Evolutionary conservation across 139 green algal genomes (phyloP).

Genomic region (Marvania coccoides): DNA sequence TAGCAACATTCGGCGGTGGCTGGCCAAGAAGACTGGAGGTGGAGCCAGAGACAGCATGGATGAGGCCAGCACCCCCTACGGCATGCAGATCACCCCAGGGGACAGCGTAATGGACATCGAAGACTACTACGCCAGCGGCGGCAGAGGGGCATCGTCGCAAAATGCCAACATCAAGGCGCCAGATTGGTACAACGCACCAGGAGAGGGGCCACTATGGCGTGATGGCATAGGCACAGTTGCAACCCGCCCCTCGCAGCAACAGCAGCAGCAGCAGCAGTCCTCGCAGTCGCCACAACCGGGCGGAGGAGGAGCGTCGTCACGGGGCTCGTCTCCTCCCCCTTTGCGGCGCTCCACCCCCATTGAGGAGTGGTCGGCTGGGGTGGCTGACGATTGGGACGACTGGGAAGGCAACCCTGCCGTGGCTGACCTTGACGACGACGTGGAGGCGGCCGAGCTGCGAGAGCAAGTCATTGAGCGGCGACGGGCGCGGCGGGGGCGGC

Average conservation of each 20-base stretch:
- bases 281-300: not conserved
- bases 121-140: not conserved
- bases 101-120: not conserved
- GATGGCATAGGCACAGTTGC: too few species aligned
- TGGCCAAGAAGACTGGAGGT: too few species aligned
- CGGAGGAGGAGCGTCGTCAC: not conserved
- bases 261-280: not conserved
- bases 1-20: not conserved
- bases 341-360: not conserved
- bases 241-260: too few species aligned
- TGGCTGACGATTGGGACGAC: slow-evolving; percentile 33
- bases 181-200: too few species aligned
- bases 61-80: not conserved
- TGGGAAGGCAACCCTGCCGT: slow-evolving; percentile 25
- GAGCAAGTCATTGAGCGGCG: slow-evolving; percentile 27
- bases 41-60: slow-evolving; percentile 11
- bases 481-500: slow-evolving; percentile 15
- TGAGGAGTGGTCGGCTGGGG: not conserved
- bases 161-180: too few species aligned
- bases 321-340: not conserved
- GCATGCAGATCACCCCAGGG: not conserved
- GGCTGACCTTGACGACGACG: slow-evolving; percentile 21
- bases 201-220: too few species aligned
- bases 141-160: not conserved
- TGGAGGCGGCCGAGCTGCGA: slow-evolving; percentile 22